Evolutionary conservation across 2,329 filamentous ascomycete genomes (phyloP), one percentile per base, ranked within the genome.

Genomic region (Fusarium hainanense): DNA sequence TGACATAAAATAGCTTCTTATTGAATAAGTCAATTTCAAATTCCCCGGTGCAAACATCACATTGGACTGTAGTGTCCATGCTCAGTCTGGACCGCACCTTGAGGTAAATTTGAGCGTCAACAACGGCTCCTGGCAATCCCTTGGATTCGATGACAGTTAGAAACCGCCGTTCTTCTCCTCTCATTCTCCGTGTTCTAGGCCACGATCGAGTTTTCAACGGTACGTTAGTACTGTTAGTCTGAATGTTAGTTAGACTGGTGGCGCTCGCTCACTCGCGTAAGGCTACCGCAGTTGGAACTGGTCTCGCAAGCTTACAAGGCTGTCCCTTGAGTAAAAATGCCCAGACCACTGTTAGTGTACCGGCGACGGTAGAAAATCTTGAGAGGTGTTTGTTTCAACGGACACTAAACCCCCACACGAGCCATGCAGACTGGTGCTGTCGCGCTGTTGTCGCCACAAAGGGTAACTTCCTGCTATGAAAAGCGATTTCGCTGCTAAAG

Each of bases 241-340:
- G 34, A 25, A 20, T 30, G 32, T 51, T 70, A 68, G 67, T 28
- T 28, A 28, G 27, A 34, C 68, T 34, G 63, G 67, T 70, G 68
- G 67, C 68, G 58, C 58, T 71, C 63, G 67, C 67, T 44, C 67
- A 52, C 63, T 70, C 67, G 63, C 58, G 63, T 64, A 68, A 60
- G 68, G 67, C 67, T 51, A 60, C 43, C 46, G 41, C 40, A 32
- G 43, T 70, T 63, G 63, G 58, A 44, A 50, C 41, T 52, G 51
- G 52, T 47, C 32, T 55, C 48, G 27, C 51, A 23, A 58, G 25
- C 50, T 57, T 70, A 58, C 71, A 74, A 70, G 72, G 69, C 71
- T 71, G 58, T 63, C 56, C 71, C 72, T 67, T 66, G 65, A 58
- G 47, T 28, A 66, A 40, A 21, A 61, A 60, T 57, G 52, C 62